Evolutionary conservation across 495 filamentous ascomycete genomes (phyloP), one percentile per base, ranked within the genome.

Genomic region (Penicillium canescens): DNA sequence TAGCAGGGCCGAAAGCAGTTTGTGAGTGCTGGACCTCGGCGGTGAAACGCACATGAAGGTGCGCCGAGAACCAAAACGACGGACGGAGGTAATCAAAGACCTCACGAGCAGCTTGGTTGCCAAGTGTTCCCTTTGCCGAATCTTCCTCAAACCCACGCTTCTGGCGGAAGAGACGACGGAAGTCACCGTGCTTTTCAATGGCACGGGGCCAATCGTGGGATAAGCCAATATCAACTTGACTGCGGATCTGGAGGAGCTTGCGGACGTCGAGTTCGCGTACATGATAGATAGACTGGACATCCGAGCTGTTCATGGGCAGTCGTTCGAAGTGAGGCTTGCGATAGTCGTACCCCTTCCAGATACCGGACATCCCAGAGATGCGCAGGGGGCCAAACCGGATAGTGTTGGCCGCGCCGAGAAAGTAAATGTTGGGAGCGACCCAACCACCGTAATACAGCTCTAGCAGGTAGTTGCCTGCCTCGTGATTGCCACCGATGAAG

Each of bases 351-450:
- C 81, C 83, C 63, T 96, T 96, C 86, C 90, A 97, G 52, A 98
- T 98, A 4, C 94, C 95, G 20, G 88, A 91, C 72, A 98, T 76
- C 0, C 86, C 92, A n/a, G 89, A 88, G 53, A 98, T 96, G 3
- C 94, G 86, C 16, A 98, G 70, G 2, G 87, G 84, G 3, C 92
- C 92, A 43, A 91, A 79, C 13, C 87, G 86, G 6, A 98, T 61
- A 8, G 97, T 85, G 59, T 92, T 95, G 23, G 94, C 89, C 11
- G 92, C 91, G 38, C 94, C 94, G 59, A 98, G 70, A 74, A 96
- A 98, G 76, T 95, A 98, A 46, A 98, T 98, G 47, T 93, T 96
- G 14, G 89, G 92, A 1, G 93, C 93, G 2, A 90, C 94, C 94
- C 94, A 98, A 35, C 94, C 94, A 37, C 94, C 94, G 66, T 98